phyloP scores from a whole-genome alignment of 2,329 filamentous ascomycete species.

The Alternaria sp. region DNA sequence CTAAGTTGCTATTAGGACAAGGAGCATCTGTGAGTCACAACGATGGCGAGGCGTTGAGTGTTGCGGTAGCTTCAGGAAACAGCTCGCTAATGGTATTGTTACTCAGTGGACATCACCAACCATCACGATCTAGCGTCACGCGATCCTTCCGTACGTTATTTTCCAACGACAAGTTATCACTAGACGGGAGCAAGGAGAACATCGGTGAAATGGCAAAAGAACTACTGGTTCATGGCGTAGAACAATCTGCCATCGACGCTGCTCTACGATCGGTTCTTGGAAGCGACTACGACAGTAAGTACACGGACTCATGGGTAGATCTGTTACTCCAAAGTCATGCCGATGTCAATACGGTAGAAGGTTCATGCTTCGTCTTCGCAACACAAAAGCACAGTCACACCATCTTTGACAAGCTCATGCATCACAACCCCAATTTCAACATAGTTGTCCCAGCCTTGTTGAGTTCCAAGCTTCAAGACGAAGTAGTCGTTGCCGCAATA shows the following conservation, averaged over 20 bases:
- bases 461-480: conserved; percentile 59
- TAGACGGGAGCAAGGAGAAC: conserved; percentile 1
- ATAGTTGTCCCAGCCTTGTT: conserved; percentile 67
- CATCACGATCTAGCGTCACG: conserved; percentile 36
- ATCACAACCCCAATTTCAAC: conserved; percentile 58
- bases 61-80: conserved; percentile 63
- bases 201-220: conserved; percentile 28
- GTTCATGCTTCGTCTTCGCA: conserved; percentile 42
- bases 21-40: conserved; percentile 59
- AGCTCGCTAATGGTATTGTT: conserved; percentile 60
- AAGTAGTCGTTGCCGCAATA: conserved; percentile 53
- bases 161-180: conserved; percentile 17
- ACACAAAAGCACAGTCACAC: conserved; percentile 29
- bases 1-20: conserved; percentile 39
- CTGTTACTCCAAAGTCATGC: conserved; percentile 38
- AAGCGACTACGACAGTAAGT: conserved; percentile 12
- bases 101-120: conserved; percentile 50
- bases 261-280: conserved; percentile 34
- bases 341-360: conserved; percentile 43
- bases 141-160: conserved; percentile 41
- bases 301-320: conserved; percentile 27
- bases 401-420: conserved; percentile 39
- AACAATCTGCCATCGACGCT: conserved; percentile 39
- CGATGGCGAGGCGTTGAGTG: conserved; percentile 62
- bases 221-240: conserved; percentile 39